Conservation (phyloP, 2,329 filamentous ascomycete genomes). For the Stagonosporopsis vannaccii region DNA sequence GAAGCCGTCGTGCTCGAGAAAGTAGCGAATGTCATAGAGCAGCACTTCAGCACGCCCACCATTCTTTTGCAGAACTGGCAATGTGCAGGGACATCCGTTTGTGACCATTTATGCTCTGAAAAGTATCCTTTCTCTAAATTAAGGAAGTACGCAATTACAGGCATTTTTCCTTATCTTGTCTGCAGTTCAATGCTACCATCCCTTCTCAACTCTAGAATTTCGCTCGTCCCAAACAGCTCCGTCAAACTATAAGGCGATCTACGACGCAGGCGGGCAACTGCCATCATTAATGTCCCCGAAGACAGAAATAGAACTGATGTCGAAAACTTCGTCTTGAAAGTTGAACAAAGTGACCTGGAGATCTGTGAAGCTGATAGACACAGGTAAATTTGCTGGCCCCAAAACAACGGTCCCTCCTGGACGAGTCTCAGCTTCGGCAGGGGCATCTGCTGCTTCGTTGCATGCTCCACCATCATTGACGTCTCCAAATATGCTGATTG, state of each 20-base stretch:
- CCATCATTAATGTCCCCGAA: constrained; percentile 1
- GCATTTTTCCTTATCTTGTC: too few relatives aligned
- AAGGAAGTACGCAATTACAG: too few relatives aligned
- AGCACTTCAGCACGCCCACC: too few relatives aligned
- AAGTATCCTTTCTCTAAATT: too few relatives aligned
- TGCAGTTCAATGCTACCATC: too few relatives aligned
- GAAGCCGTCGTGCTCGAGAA: too few relatives aligned
- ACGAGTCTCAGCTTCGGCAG: neutral
- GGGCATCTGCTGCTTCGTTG: neutral
- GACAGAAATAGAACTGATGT: neutral
- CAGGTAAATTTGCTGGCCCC: neutral
- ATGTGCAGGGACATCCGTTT: too few relatives aligned
- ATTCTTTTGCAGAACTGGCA: too few relatives aligned
- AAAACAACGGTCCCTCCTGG: neutral
- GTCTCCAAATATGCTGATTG: constrained; percentile 1
- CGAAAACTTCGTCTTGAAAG: neutral
- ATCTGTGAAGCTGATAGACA: neutral
- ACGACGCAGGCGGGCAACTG: neutral
- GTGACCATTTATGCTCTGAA: too few relatives aligned
- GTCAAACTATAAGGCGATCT: neutral
- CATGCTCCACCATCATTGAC: neutral
- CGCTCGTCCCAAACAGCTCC: too few relatives aligned
- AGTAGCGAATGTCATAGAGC: too few relatives aligned
- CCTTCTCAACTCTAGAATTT: neutral
- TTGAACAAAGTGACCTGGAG: neutral